Base-by-base conservation (phyloP, 306 rosid genomes). In the Lotus japonicus region DNA sequence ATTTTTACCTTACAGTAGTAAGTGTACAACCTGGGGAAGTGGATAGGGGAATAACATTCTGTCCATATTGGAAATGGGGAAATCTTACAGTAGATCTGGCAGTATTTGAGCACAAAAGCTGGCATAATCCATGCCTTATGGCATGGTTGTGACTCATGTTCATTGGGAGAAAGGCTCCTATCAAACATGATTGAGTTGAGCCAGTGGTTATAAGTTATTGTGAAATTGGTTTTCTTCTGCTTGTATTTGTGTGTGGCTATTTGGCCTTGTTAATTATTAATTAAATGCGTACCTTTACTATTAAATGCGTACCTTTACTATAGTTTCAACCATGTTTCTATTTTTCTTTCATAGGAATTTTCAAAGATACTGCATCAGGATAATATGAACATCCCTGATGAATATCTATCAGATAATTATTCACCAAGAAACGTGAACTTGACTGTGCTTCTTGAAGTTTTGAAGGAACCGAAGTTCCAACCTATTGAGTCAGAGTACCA, bases 401-500 rank as follows among this genome's bases (percentile, higher is more conserved):
- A 88, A 49, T 64, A 75, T 79, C 60, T 77, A 66, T 82, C 87
- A 4, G 89, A 75, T 58, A 61, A 77, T 83, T 74, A 70, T 80
- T 81, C 84, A 8, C 74, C 79, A 36, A 78, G 79, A 78, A 55
- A 80, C 51, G 50, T 63, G 26, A 7, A 14, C 71, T 65, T 88
- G 36, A 21, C 55, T 42, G 84, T 88, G 51, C 82, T 94, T 77
- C 82, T 70, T 77, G 68, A 85, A 68, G 58, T 78, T 81, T 71
- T 94, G 77, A 81, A 84, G 69, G 95, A 84, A 57, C 75, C 91
- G 61, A 82, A 78, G 75, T 90, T 86, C 79, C 85, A 70, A 71
- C 66, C 81, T 46, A 66, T 94, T 26, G 89, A 86, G 51, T 81
- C 89, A 73, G 95, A 88, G 60, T 86, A 82, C 80, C 88, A 82